phyloP scores from a whole-genome alignment of 2,329 filamentous ascomycete species.

The Aspergillus fijiensis region DNA sequence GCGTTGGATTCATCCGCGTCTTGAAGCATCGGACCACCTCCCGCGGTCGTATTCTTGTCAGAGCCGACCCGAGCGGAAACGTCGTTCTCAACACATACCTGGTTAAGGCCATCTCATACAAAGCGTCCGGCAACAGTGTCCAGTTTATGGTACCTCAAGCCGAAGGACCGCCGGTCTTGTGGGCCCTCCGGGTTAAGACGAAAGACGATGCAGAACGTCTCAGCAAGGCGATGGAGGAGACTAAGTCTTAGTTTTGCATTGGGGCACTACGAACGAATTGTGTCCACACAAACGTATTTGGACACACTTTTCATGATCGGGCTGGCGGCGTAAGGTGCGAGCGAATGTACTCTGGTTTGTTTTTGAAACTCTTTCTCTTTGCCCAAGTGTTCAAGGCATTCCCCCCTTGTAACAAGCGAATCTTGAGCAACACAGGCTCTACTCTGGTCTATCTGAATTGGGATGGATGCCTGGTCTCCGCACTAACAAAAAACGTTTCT shows the following conservation, averaged over 20 bases:
- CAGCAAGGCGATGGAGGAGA: constrained; percentile 20
- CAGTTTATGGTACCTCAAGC: constrained; percentile 53
- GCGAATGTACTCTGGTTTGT: constrained; percentile 19
- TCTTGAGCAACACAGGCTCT: neutral
- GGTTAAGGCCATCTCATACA: constrained; percentile 63
- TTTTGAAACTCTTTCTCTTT: constrained; percentile 7
- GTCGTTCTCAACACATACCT: constrained; percentile 70
- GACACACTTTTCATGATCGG: constrained; percentile 9
- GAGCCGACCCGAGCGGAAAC: constrained; percentile 72
- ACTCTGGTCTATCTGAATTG: neutral
- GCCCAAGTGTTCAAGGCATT: neutral
- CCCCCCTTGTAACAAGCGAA: neutral
- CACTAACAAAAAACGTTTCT: neutral
- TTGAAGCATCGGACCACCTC: constrained; percentile 71
- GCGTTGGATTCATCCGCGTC: constrained; percentile 69
- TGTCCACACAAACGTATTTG: constrained; percentile 16
- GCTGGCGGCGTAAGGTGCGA: neutral
- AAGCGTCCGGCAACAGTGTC: constrained; percentile 51
- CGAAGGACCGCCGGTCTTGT: constrained; percentile 63
- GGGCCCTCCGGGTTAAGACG: constrained; percentile 67
- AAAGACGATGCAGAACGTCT: constrained; percentile 17
- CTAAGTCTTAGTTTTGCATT: constrained; percentile 18
- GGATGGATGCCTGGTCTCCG: neutral
- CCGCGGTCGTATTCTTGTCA: constrained; percentile 66
- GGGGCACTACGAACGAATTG: constrained; percentile 10